Conservation (phyloP, 371 early-diverging fungal genomes). For the Neoconidiobolus thromboides region DNA sequence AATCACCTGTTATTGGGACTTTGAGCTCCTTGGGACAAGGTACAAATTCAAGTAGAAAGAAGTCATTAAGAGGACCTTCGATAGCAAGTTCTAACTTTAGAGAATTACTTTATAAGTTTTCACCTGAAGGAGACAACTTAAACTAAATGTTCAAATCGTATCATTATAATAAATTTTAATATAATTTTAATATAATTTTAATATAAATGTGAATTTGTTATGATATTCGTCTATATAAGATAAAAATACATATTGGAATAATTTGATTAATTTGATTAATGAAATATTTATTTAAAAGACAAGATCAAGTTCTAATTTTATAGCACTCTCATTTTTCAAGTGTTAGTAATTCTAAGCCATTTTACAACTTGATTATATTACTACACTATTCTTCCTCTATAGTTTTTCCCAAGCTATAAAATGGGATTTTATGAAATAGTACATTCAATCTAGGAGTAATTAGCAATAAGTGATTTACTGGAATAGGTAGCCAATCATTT, state of each 20-base stretch:
- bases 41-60: background rate
- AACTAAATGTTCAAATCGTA: conserved; percentile 16
- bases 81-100: conserved; percentile 6
- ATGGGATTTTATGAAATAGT: conserved; percentile 49
- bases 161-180: no score
- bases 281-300: no score
- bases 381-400: no score
- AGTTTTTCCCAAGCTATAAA: conserved; percentile 13
- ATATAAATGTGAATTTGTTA: no score
- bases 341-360: no score
- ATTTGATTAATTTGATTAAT: no score
- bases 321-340: no score
- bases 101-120: background rate
- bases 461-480: conserved; percentile 54
- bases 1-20: background rate
- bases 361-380: no score
- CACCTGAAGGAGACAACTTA: background rate
- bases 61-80: background rate
- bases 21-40: background rate
- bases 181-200: no score
- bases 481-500: conserved; percentile 65
- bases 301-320: no score
- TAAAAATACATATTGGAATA: no score
- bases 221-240: no score
- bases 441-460: conserved; percentile 61